Evolutionary conservation across 2,329 filamentous ascomycete genomes (phyloP), one percentile per base, ranked within the genome.

Genomic region (Ampelomyces quisqualis): DNA sequence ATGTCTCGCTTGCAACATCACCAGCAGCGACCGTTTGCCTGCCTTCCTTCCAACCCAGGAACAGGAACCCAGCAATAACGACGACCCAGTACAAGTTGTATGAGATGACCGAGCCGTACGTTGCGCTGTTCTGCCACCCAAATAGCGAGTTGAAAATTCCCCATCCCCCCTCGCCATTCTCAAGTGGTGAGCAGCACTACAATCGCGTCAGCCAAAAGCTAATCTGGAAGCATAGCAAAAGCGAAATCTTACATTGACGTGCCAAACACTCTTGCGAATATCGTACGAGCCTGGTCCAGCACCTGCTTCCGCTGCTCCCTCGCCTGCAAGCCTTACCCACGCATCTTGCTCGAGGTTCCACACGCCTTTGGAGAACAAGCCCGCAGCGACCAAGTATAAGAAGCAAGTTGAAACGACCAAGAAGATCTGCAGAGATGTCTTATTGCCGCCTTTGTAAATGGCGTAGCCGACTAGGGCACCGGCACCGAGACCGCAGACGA

Each of bases 81-180:
- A 73, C 74, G 35, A 93, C 70, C 90, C 89, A 95, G 73, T 95
- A 95, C 11, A 91, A 43, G 64, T 93, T 94, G 72, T 95, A 95
- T 1, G 86, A 83, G 49, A 95, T 82, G 50, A 95, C 85, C 1
- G 87, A 90, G 36, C 89, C 88, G 57, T 91, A 90, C 2, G 89
- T 94, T 4, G 87, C 90, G 9, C 86, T 88, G 72, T 95, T 95
- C 47, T 82, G 80, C 90, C 90, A 95, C 43, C 90, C 89, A 8
- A 95, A 75, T 38, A 95, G 76, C 43, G 87, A 82, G 57, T 94
- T 91, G 75, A 95, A 89, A 52, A 95, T 82, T 40, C 87, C 88
- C 89, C 88, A 95, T 30, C 86, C 87, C 24, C 84, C 82, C 33
- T 85, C 85, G 19, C 86, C 85, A 48, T 88, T 83, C 26, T 84